A percentile compares a stretch with the other conserved stretches of the same genome.
Conservation (phyloP, 441 rosid genomes). For the Erysimum pusillum region DNA sequence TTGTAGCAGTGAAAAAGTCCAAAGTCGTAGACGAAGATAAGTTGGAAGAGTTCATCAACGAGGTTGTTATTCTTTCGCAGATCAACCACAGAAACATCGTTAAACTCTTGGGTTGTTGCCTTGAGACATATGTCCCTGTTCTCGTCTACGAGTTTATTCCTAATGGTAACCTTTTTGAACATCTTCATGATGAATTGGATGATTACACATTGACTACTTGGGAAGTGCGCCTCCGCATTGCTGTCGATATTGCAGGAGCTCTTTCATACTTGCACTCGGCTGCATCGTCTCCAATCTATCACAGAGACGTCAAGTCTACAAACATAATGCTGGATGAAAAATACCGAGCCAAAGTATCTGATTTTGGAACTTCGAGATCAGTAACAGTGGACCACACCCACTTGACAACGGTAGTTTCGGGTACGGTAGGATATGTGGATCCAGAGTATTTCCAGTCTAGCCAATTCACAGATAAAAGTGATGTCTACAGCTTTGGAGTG, state of each 20-base stretch:
- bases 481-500: conserved; percentile 69
- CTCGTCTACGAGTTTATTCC: conserved; percentile 7
- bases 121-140: conserved; percentile 1
- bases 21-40: background rate
- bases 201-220: conserved; percentile 4
- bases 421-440: conserved; percentile 30
- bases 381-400: conserved; percentile 32
- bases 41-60: conserved; percentile 13
- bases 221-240: conserved; percentile 1
- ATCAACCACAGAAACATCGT: conserved; percentile 13
- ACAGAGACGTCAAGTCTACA: conserved; percentile 13
- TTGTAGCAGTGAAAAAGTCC: background rate
- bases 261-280: conserved; percentile 12
- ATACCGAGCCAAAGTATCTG: conserved; percentile 10
- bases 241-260: conserved; percentile 13
- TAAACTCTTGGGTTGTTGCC: conserved; percentile 5
- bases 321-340: conserved; percentile 27
- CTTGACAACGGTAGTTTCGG: conserved; percentile 22
- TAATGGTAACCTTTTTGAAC: conserved; percentile 10
- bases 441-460: conserved; percentile 38
- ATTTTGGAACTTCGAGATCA: conserved; percentile 25
- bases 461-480: conserved; percentile 65
- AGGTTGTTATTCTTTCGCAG: conserved; percentile 11
- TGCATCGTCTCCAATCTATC: conserved; percentile 17
- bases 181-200: conserved; percentile 3